Evolutionary conservation across 2,329 filamentous ascomycete genomes (phyloP), one percentile per base, ranked within the genome.

Genomic region (Ophiostoma sp.): DNA sequence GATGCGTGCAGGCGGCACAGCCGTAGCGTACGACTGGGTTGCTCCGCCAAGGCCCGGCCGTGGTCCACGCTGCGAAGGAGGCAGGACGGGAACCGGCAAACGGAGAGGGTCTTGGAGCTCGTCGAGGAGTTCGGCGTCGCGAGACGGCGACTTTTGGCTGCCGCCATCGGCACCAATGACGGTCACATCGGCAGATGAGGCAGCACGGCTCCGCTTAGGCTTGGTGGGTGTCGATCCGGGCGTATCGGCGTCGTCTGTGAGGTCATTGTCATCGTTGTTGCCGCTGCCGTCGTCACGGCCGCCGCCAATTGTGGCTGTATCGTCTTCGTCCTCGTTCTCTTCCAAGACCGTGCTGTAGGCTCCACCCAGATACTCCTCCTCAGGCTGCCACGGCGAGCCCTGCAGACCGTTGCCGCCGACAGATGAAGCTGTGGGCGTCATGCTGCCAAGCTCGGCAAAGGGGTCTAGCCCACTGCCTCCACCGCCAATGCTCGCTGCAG

Each of bases 271-370:
- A 39, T 76, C 75, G 19, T 77, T 77, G 25, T 76, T 64, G n/a
- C 75, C 77, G 19, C 76, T 71, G 74, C 78, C 72, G 75, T 78
- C 66, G 73, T 73, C 45, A 33, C 74, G 75, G 59, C 73, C 59
- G 1, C 75, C 77, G 3, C 73, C 77, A 2, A 72, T 68, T 3
- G 71, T 74, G 2, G 73, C 73, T 3, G 73, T 33, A 8, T 72
- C 63, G 70, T 73, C 57, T 15, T 76, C n/a, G 39, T 76, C 42
- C 73, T 75, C 72, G 36, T 77, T 76, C 42, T 75, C 75, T 36
- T 76, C 77, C 11, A 73, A 42, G 57, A 75, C 42, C 19, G 75
- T 59, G 71, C 74, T 74, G 74, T 77, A 76, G 3, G 75, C 73
- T 0, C 73, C 74, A 50, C 69, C 69, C 31, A 73, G 42, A 33